phyloP scores from a whole-genome alignment of 176 grass and related monocot genomes.

The Lolium perenne region DNA sequence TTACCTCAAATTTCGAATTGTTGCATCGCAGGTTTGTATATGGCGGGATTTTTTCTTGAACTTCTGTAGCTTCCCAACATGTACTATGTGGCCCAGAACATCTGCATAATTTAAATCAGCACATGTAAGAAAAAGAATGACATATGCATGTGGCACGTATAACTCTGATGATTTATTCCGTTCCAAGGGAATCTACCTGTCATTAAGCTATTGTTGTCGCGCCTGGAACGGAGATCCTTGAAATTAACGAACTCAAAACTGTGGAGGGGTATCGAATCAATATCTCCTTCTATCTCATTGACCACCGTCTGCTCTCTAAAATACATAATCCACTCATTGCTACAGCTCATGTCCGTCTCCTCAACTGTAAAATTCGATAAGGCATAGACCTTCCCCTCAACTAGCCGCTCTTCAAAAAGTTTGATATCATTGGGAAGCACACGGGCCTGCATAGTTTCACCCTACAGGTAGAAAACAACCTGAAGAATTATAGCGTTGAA shows the following conservation, averaged over 20 bases:
- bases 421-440: neutral
- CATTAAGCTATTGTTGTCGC: neutral
- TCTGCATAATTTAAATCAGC: neutral
- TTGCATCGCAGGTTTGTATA: conserved; percentile 1
- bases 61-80: neutral
- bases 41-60: neutral
- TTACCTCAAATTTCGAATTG: neutral
- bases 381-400: neutral
- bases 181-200: neutral
- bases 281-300: conserved; percentile 22
- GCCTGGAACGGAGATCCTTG: conserved; percentile 15
- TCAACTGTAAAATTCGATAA: neutral
- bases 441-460: conserved; percentile 16
- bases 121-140: neutral
- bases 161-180: neutral
- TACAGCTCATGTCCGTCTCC: neutral
- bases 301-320: neutral
- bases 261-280: conserved; percentile 1
- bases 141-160: neutral
- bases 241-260: conserved; percentile 7
- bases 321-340: conserved; percentile 4
- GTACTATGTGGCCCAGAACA: neutral
- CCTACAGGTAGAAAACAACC: conserved; percentile 3
- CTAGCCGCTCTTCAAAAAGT: neutral
- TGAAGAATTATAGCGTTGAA: neutral